Conservation (phyloP, 495 filamentous ascomycete species). For the Podospora anserina region DNA sequence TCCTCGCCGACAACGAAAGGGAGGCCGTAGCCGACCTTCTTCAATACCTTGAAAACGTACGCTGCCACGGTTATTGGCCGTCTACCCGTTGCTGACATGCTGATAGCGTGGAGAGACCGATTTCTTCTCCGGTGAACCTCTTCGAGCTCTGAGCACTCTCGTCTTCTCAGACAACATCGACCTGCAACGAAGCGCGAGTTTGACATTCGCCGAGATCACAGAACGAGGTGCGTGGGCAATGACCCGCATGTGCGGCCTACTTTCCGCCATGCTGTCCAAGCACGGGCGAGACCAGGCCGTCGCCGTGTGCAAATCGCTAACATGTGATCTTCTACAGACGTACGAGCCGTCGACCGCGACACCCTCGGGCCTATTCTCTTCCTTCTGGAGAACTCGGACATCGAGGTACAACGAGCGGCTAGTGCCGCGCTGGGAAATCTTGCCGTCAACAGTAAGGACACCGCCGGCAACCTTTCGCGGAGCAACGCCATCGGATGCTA, state of each 20-base stretch:
- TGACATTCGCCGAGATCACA: slow-evolving; percentile 99
- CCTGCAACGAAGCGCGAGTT: slow-evolving; percentile 90
- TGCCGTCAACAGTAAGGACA: slow-evolving; percentile 83
- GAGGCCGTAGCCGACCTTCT: slow-evolving; percentile 96
- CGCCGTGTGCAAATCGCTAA: not conserved
- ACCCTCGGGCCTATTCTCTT: slow-evolving; percentile 95
- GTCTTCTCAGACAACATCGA: slow-evolving; percentile 99
- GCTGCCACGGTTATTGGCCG: slow-evolving; percentile 22
- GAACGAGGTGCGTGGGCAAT: slow-evolving; percentile 72
- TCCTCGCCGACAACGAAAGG: slow-evolving; percentile 91
- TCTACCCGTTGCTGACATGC: slow-evolving; percentile 18
- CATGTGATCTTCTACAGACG: slow-evolving; percentile 59
- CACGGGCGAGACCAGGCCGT: not conserved
- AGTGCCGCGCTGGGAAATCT: slow-evolving; percentile 95
- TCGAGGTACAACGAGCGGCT: slow-evolving; percentile 94
- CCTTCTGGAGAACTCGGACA: slow-evolving; percentile 89
- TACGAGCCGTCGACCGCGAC: slow-evolving; percentile 89
- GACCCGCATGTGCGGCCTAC: too few relatives aligned
- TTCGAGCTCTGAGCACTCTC: slow-evolving; percentile 87
- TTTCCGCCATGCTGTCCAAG: too few relatives aligned
- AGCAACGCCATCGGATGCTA: slow-evolving; percentile 33
- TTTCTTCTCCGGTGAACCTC: slow-evolving; percentile 97
- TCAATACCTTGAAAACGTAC: slow-evolving; percentile 92
- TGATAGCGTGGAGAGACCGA: slow-evolving; percentile 84
- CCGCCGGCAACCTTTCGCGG: not conserved